Conservation (phyloP, 164 flowering plant genomes). For the Sedum album region DNA sequence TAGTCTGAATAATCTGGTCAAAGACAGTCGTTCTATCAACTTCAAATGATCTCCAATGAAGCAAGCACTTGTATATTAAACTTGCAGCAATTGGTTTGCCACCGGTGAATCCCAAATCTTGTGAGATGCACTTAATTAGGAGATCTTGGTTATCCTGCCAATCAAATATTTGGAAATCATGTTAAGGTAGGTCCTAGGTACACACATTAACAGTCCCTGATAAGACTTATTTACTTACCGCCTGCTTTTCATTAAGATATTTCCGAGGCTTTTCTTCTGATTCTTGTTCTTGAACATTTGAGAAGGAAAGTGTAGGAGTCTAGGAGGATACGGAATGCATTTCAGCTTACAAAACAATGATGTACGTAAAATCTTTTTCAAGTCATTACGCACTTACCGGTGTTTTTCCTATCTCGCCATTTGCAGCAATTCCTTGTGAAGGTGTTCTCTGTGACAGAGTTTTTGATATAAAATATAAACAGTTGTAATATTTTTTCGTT, state of each 20-base stretch:
- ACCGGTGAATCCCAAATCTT: conserved; percentile 79
- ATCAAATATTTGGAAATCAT: no score
- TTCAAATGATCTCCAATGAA: conserved; percentile 99
- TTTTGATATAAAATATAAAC: background rate
- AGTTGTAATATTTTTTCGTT: background rate
- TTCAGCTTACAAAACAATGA: background rate
- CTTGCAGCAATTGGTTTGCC: conserved; percentile 91
- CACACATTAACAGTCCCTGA: no score
- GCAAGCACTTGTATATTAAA: conserved; percentile 88
- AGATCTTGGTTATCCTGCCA: conserved; percentile 92
- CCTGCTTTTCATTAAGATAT: conserved; percentile 89
- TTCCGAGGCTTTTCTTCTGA: conserved; percentile 83
- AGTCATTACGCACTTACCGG: conserved; percentile 28
- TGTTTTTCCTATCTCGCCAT: conserved; percentile 57
- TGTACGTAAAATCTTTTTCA: background rate
- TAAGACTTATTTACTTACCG: conserved; percentile 28
- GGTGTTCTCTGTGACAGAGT: background rate
- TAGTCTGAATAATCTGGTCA: conserved; percentile 89
- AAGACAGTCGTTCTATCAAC: conserved; percentile 93
- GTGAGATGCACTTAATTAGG: conserved; percentile 76
- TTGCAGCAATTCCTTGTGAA: conserved; percentile 52
- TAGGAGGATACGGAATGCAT: conserved; percentile 18
- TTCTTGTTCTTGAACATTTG: conserved; percentile 48
- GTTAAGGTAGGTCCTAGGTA: no score
- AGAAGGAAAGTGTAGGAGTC: conserved; percentile 42